phyloP scores from a whole-genome alignment of 2,329 filamentous ascomycete species.

The Akanthomyces muscarius region DNA sequence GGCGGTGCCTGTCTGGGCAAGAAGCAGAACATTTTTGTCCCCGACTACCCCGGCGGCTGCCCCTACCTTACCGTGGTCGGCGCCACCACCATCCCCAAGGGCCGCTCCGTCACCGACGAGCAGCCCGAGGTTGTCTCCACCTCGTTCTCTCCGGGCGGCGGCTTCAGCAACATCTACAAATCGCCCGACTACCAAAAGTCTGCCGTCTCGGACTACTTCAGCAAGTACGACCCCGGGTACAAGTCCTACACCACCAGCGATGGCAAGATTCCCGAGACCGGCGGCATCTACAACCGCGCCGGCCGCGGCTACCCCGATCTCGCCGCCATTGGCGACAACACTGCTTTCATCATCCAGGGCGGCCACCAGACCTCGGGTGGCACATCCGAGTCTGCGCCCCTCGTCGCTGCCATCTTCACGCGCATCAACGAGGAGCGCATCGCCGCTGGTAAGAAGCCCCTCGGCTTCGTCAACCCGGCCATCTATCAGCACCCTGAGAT shows the following conservation, averaged over 20 bases:
- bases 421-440: slow-evolving; percentile 21
- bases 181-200: slow-evolving; percentile 44
- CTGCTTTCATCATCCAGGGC: slow-evolving; percentile 33
- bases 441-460: slow-evolving; percentile 31
- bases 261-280: not conserved
- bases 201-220: slow-evolving; percentile 31
- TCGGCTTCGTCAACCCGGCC: slow-evolving; percentile 30
- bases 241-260: not conserved
- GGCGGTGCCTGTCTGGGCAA: slow-evolving; percentile 1
- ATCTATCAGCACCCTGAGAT: slow-evolving; percentile 13
- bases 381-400: slow-evolving; percentile 20
- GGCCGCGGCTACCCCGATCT: slow-evolving; percentile 39
- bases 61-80: slow-evolving; percentile 46
- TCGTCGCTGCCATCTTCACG: slow-evolving; percentile 21
- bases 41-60: slow-evolving; percentile 38
- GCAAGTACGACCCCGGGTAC: not conserved
- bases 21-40: slow-evolving; percentile 25
- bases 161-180: slow-evolving; percentile 44
- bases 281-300: slow-evolving; percentile 17
- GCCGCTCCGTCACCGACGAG: slow-evolving; percentile 38
- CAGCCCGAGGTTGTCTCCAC: slow-evolving; percentile 38
- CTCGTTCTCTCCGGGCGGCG: not conserved
- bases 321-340: slow-evolving; percentile 42
- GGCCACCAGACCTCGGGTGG: slow-evolving; percentile 4
- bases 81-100: slow-evolving; percentile 42